Conservation (phyloP, 2,329 filamentous ascomycete species). For the Atkinsonella texensis region DNA sequence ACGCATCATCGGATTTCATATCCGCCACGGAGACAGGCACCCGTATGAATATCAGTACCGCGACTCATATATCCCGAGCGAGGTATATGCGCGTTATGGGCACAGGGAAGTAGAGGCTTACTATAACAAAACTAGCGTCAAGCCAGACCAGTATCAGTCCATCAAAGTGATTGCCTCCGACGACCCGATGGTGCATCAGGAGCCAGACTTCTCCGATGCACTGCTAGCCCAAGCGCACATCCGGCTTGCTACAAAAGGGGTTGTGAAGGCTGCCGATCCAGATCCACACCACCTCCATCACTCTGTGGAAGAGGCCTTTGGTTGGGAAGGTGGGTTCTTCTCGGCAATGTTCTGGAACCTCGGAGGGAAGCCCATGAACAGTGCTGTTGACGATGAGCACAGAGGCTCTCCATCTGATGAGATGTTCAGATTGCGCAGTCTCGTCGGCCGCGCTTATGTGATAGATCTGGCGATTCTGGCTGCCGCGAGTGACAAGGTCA, state of each 20-base stretch:
- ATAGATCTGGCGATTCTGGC: slow-evolving; percentile 69
- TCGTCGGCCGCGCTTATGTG: slow-evolving; percentile 70
- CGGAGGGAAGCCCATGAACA: slow-evolving; percentile 36
- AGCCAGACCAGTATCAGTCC: slow-evolving; percentile 24
- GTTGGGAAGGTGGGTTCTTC: slow-evolving; percentile 86
- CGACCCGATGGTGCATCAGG: slow-evolving; percentile 62
- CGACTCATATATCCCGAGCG: slow-evolving; percentile 65
- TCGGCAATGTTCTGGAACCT: slow-evolving; percentile 70
- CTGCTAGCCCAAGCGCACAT: slow-evolving; percentile 64
- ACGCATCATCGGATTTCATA: slow-evolving; percentile 55
- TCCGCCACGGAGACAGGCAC: slow-evolving; percentile 69
- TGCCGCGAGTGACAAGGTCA: slow-evolving; percentile 52
- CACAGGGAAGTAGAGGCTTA: slow-evolving; percentile 39
- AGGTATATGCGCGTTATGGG: slow-evolving; percentile 52
- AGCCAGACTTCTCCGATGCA: slow-evolving; percentile 46
- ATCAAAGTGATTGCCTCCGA: slow-evolving; percentile 64
- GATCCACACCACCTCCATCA: slow-evolving; percentile 43
- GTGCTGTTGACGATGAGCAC: slow-evolving; percentile 18
- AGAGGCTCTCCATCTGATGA: slow-evolving; percentile 29
- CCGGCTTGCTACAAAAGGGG: slow-evolving; percentile 55
- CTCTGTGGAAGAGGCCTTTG: slow-evolving; percentile 64
- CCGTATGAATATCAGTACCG: slow-evolving; percentile 67
- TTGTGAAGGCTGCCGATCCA: slow-evolving; percentile 26
- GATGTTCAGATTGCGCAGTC: slow-evolving; percentile 56
- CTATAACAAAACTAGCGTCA: slow-evolving; percentile 30